Percentiles rank a stretch among this genome's conserved stretches.
Evolutionary conservation across 768 basidiomycete genomes (phyloP).

Genomic region (Phylloporus sp.): DNA sequence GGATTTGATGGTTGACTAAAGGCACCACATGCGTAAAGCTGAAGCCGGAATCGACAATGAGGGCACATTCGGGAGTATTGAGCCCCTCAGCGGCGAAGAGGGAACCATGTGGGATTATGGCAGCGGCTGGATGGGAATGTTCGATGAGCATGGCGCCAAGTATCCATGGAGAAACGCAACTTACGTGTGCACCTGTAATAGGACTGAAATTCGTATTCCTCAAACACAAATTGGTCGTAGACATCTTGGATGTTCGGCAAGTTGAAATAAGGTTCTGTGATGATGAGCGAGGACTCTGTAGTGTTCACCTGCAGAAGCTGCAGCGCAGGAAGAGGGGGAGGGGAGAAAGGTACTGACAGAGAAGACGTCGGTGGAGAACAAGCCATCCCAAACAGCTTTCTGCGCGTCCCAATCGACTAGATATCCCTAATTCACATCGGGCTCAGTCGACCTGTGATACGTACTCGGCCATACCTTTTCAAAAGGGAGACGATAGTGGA

Average conservation of each 20-base stretch:
- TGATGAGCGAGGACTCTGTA: slow-evolving; percentile 63
- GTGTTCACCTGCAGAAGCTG: slow-evolving; percentile 58
- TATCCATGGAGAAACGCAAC: slow-evolving; percentile 30
- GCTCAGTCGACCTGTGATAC: slow-evolving; percentile 4
- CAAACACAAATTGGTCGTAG: slow-evolving; percentile 94
- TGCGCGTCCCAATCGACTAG: slow-evolving; percentile 94
- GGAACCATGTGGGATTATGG: slow-evolving; percentile 67
- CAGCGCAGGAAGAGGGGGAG: slow-evolving; percentile 6
- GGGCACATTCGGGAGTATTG: slow-evolving; percentile 66
- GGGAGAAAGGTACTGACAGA: slow-evolving; percentile 40
- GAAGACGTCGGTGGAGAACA: slow-evolving; percentile 71
- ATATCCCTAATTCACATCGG: slow-evolving; percentile 60
- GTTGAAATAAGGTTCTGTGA: slow-evolving; percentile 95
- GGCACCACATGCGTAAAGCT: slow-evolving; percentile 93
- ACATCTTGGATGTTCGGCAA: slow-evolving; percentile 86
- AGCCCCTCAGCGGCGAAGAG: slow-evolving; percentile 52
- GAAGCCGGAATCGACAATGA: slow-evolving; percentile 89
- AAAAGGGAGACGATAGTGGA: slow-evolving; percentile 80
- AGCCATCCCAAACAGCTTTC: slow-evolving; percentile 89
- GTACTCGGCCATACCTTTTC: slow-evolving; percentile 58
- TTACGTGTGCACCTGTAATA: slow-evolving; percentile 79
- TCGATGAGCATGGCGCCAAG: slow-evolving; percentile 18
- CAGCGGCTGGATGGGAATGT: slow-evolving; percentile 54
- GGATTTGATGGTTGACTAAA: slow-evolving; percentile 63
- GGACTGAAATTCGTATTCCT: slow-evolving; percentile 90